Conservation (phyloP, 495 filamentous ascomycete species). For the Penicillium herquei region DNA sequence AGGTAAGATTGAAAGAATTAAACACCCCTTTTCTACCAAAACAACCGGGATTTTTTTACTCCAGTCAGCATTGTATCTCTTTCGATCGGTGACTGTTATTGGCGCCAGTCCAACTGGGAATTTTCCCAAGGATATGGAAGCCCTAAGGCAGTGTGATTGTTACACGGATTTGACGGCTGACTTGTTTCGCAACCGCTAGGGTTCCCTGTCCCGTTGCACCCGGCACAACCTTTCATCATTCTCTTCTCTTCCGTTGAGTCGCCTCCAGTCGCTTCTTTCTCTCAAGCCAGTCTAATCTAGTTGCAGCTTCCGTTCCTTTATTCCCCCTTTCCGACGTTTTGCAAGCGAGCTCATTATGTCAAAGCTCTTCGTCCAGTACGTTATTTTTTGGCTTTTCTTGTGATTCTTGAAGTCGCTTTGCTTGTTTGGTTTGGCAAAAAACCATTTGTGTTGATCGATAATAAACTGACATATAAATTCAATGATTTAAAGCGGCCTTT, state of each 20-base stretch:
- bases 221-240: conserved; percentile 9
- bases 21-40: too few species aligned
- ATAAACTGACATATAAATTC: conserved; percentile 3
- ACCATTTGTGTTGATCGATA: background rate
- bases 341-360: conserved; percentile 18
- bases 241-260: conserved; percentile 1
- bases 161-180: conserved; percentile 30
- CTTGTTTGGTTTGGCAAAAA: background rate
- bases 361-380: conserved; percentile 32
- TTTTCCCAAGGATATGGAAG: conserved; percentile 19
- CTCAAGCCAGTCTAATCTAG: background rate
- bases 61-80: conserved; percentile 23
- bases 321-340: background rate
- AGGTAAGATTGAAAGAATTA: background rate
- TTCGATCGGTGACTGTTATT: conserved; percentile 6
- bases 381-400: conserved; percentile 1
- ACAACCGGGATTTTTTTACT: background rate
- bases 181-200: conserved; percentile 30
- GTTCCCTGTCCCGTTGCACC: conserved; percentile 17
- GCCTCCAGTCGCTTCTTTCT: conserved; percentile 1
- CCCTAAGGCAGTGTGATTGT: conserved; percentile 33
- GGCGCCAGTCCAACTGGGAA: conserved; percentile 5
- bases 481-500: conserved; percentile 69
- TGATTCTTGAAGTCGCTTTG: background rate
- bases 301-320: background rate